phyloP scores from a whole-genome alignment of 2,329 filamentous ascomycete species.

The Talaromyces sp. region DNA sequence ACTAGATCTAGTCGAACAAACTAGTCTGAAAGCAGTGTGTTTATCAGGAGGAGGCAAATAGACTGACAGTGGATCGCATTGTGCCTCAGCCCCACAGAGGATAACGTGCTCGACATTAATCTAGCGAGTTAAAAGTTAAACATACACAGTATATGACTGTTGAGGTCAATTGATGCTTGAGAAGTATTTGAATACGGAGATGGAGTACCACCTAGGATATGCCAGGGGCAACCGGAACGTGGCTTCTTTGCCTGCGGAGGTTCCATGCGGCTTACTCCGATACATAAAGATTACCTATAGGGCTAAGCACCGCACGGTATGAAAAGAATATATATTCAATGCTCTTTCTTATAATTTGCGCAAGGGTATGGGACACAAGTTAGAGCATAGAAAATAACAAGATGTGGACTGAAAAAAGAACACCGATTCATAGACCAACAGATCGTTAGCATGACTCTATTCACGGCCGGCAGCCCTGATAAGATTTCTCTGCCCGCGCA shows the following conservation, averaged over 20 bases:
- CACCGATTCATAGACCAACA: no score
- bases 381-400: no score
- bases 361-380: no score
- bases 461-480: no score
- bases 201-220: background rate
- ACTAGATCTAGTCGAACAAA: conserved; percentile 1
- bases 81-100: background rate
- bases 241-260: background rate
- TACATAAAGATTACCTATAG: no score
- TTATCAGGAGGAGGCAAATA: background rate
- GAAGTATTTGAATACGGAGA: no score
- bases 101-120: background rate
- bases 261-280: background rate
- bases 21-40: background rate
- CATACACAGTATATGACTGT: background rate
- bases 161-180: background rate
- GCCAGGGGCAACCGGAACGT: background rate
- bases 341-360: no score
- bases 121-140: background rate
- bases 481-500: no score
- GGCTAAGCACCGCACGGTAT: no score
- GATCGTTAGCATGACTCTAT: no score
- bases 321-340: no score
- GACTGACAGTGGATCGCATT: conserved; percentile 1
- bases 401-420: no score